Evolutionary conservation across 2,329 filamentous ascomycete species (phyloP).

Genomic region (Epichloe sp.): DNA sequence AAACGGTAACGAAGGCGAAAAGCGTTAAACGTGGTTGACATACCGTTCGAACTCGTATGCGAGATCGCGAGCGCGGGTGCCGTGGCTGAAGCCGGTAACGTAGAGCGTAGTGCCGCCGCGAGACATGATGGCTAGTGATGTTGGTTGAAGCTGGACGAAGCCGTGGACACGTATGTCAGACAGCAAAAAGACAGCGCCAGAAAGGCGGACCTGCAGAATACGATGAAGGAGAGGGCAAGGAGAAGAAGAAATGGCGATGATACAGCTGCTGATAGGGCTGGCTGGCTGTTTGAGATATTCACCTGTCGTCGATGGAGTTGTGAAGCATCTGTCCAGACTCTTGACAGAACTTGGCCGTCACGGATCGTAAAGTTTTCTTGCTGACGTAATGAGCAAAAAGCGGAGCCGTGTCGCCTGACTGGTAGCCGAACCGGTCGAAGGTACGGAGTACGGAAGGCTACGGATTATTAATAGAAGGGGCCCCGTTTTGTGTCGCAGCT

Average conservation of each 20-base stretch:
- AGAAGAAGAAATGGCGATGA: constrained; percentile 1
- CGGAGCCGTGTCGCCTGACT: not conserved
- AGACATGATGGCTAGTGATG: constrained; percentile 52
- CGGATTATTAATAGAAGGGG: too few relatives aligned
- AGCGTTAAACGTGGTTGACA: constrained; percentile 46
- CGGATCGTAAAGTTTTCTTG: constrained; percentile 9
- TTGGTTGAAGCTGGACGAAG: constrained; percentile 3
- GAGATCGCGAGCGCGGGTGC: constrained; percentile 95
- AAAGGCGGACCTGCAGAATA: not conserved
- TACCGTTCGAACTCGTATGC: constrained; percentile 99
- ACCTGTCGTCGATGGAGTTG: constrained; percentile 3
- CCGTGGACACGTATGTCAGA: constrained; percentile 4
- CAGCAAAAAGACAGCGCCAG: not conserved
- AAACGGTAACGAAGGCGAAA: constrained; percentile 25
- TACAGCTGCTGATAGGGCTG: constrained; percentile 3
- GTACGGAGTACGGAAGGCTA: too few relatives aligned
- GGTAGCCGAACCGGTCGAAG: too few relatives aligned
- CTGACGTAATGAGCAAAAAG: constrained; percentile 9
- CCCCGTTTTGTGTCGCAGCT: too few relatives aligned
- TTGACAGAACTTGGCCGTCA: not conserved
- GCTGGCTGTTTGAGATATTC: not conserved
- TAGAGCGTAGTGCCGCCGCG: constrained; percentile 89
- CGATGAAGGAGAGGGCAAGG: not conserved
- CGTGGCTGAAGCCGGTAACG: constrained; percentile 98
- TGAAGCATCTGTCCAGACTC: not conserved